Evolutionary conservation across 2,329 filamentous ascomycete genomes (phyloP).

Genomic region (Aspergillus phoenicis): DNA sequence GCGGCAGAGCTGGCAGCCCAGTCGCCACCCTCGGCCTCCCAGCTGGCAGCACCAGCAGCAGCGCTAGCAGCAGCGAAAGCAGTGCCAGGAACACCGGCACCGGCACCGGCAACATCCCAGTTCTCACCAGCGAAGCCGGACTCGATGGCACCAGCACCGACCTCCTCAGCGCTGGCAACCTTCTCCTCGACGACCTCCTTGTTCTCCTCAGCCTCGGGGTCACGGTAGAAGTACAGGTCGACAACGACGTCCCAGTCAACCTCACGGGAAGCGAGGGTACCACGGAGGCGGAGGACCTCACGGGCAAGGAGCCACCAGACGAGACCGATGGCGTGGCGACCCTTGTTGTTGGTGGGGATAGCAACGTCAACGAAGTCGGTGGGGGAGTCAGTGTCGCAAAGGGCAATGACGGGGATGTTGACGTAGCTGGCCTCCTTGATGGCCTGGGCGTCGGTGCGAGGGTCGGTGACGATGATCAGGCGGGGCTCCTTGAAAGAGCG

Average conservation of each 20-base stretch:
- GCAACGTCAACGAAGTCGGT: conserved; percentile 99
- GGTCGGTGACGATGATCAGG: conserved; percentile 98
- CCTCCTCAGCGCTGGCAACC: conserved; percentile 81
- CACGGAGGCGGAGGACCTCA: conserved; percentile 98
- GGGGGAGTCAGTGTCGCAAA: conserved; percentile 98
- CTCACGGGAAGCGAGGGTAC: conserved; percentile 94
- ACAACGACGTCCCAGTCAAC: conserved; percentile 99
- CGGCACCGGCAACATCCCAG: conserved; percentile 75
- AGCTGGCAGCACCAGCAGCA: conserved; percentile 63
- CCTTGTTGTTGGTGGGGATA: conserved; percentile 99
- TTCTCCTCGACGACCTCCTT: conserved; percentile 90
- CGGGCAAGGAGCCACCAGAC: conserved; percentile 99
- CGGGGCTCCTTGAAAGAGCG: conserved; percentile 99
- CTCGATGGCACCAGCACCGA: conserved; percentile 76
- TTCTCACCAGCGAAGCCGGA: conserved; percentile 74
- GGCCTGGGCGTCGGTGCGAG: conserved; percentile 98
- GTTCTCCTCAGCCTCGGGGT: conserved; percentile 99
- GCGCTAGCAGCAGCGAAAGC: conserved; percentile 72
- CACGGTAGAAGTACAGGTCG: conserved; percentile 99
- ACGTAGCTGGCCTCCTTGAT: conserved; percentile 99
- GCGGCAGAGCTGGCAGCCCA: conserved; percentile 54
- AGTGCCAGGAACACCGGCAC: conserved; percentile 64
- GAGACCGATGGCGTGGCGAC: conserved; percentile 96
- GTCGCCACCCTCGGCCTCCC: conserved; percentile 61
- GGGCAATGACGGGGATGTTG: conserved; percentile 99